phyloP scores from a whole-genome alignment of 1,284 basidiomycete genomes.

The Fistulinella cinereoalba region DNA sequence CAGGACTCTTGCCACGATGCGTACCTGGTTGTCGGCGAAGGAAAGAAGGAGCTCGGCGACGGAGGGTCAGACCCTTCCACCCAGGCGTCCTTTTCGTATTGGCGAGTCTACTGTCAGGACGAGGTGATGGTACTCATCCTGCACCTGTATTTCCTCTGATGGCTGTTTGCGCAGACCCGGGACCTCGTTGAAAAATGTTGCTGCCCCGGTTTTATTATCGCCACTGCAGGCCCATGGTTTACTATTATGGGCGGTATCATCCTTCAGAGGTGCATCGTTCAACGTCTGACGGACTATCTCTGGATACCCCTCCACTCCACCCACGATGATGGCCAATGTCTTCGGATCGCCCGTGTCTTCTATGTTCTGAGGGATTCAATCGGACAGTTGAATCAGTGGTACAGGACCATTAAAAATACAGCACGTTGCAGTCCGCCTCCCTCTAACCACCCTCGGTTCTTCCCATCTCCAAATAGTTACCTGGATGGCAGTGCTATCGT shows the following conservation, averaged over 20 bases:
- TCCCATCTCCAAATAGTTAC: constrained; percentile 12
- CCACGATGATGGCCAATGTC: constrained; percentile 4
- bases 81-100: constrained; percentile 14
- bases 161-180: background rate
- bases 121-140: constrained; percentile 4
- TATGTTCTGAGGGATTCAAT: constrained; percentile 14
- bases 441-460: constrained; percentile 11
- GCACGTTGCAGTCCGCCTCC: background rate
- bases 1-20: background rate
- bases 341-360: constrained; percentile 7
- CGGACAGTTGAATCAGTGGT: constrained; percentile 6
- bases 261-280: constrained; percentile 6
- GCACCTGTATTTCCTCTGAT: background rate
- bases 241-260: constrained; percentile 14
- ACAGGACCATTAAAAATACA: background rate
- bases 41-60: constrained; percentile 6
- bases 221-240: constrained; percentile 15
- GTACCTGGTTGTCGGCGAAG: constrained; percentile 7
- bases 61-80: constrained; percentile 14
- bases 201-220: constrained; percentile 10
- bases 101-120: background rate
- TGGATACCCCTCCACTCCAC: constrained; percentile 15
- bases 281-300: constrained; percentile 18
- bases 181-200: constrained; percentile 1
- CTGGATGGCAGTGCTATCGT: accelerated